phyloP scores from a whole-genome alignment of 352 stramenopile species.

The Phytophthora podocarpi region DNA sequence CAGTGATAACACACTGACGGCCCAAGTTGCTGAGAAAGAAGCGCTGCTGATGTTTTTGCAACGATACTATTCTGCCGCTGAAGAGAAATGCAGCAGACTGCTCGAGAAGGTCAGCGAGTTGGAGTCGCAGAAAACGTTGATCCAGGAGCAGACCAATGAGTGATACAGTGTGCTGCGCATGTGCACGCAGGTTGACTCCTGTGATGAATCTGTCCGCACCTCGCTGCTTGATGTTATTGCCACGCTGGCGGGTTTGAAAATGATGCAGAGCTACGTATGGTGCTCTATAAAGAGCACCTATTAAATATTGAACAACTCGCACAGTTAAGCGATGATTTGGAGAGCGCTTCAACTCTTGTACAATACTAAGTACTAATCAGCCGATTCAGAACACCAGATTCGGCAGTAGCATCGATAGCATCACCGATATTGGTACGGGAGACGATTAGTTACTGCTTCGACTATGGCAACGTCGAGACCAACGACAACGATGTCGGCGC shows the following conservation, averaged over 20 bases:
- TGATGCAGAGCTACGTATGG: constrained; percentile 5
- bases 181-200: constrained; percentile 39
- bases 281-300: too few relatives aligned
- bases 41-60: constrained; percentile 52
- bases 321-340: too few relatives aligned
- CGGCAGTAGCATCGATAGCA: constrained; percentile 27
- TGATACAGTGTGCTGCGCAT: constrained; percentile 35
- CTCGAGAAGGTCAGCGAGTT: constrained; percentile 36
- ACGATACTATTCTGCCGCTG: constrained; percentile 48
- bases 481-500: constrained; percentile 25
- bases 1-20: constrained; percentile 9
- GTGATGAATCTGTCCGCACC: constrained; percentile 35
- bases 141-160: constrained; percentile 36
- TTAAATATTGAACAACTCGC: too few relatives aligned
- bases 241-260: constrained; percentile 7
- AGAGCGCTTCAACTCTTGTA: too few relatives aligned
- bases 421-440: constrained; percentile 8
- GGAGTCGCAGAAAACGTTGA: constrained; percentile 29
- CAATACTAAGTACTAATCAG: too few relatives aligned
- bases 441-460: constrained; percentile 29
- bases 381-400: too few relatives aligned
- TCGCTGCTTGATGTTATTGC: constrained; percentile 43
- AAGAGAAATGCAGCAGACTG: constrained; percentile 54
- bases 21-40: constrained; percentile 48
- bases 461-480: constrained; percentile 31